Percentiles rank a stretch among this genome's conserved stretches.
phyloP scores from a whole-genome alignment of 148 eudicot species.

The Vaccinium darrowii region DNA sequence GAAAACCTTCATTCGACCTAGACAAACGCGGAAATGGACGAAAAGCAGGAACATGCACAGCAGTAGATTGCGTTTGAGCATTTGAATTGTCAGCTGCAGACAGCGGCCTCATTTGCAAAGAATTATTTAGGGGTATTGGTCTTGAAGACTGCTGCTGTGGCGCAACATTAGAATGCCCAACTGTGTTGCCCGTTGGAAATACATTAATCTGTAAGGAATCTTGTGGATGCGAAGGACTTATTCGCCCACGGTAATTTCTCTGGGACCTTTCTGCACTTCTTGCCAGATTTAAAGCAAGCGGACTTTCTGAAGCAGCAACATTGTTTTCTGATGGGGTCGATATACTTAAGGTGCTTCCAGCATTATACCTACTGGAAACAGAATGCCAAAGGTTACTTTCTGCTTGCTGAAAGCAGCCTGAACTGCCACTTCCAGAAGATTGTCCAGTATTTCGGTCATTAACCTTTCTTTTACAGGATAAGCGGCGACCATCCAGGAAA shows the following conservation, averaged over 20 bases:
- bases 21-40: slow-evolving; percentile 46
- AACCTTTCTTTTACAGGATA: slow-evolving; percentile 78
- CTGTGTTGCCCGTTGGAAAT: slow-evolving; percentile 25
- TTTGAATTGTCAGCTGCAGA: slow-evolving; percentile 31
- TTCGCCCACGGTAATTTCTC: slow-evolving; percentile 58
- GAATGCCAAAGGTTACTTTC: slow-evolving; percentile 49
- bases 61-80: slow-evolving; percentile 33
- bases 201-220: slow-evolving; percentile 37
- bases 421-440: slow-evolving; percentile 68
- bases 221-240: slow-evolving; percentile 44
- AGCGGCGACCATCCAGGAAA: slow-evolving; percentile 58
- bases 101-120: slow-evolving; percentile 43
- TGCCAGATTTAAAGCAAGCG: slow-evolving; percentile 31
- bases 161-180: slow-evolving; percentile 27
- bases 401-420: slow-evolving; percentile 37
- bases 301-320: slow-evolving; percentile 31
- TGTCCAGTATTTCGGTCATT: slow-evolving; percentile 67
- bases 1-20: slow-evolving; percentile 55
- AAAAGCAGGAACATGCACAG: slow-evolving; percentile 41
- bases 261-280: slow-evolving; percentile 44
- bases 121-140: slow-evolving; percentile 40
- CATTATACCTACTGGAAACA: slow-evolving; percentile 36
- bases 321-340: slow-evolving; percentile 37
- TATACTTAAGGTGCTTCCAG: slow-evolving; percentile 25
- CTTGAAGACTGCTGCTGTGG: slow-evolving; percentile 48